Base-by-base conservation (phyloP, 495 filamentous ascomycete genomes). In the Aspergillus saccharolyticus region DNA sequence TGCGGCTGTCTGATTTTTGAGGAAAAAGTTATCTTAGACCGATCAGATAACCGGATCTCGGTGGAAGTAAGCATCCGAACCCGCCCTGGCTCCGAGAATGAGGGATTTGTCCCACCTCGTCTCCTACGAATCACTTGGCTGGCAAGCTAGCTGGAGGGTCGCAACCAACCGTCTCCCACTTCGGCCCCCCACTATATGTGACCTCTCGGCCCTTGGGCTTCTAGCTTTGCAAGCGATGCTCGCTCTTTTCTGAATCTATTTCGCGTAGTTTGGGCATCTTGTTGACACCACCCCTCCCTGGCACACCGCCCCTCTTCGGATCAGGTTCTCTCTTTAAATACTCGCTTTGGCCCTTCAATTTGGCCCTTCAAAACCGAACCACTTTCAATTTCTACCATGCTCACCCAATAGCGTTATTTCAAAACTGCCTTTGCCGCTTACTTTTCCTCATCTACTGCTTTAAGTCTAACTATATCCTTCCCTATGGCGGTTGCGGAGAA, bases 401-500 rank as follows among this genome's bases (percentile, higher is more conserved):
- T 56, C 63, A 59, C 15, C 28, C 62, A 50, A 55, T 67, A 64
- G 59, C 24, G 17, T 43, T 39, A 33, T 47, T 39, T 43, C 53
- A 12, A 30, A 19, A 28, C 17, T 55, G 48, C 52, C 42, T 48
- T 46, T 22, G 25, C 33, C 44, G 43, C 51, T 53, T 59, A 60
- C 33, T 57, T 45, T 56, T 58, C 53, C 55, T 62, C 64, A 62
- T 61, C 56, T 25, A 25, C 30, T 9, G 16, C 44, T 47, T 15
- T n/a, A 39, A 42, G 10, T 44, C 53, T 47, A 18, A 46, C 30
- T 17, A 44, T 54, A 20, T 15, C 54, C 49, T 52, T 62, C 42
- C 42, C 51, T 53, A 79, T 76, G 73, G 78, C 69, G 69, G 69
- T 73, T 62, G 66, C 70, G 56, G 75, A 73, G 60, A 74, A 73